These are phyloP conservation scores for Saccharomycopsis sp. DNA, from an alignment of 805 yeast genomes.

Conservation along the genomic window DNA sequence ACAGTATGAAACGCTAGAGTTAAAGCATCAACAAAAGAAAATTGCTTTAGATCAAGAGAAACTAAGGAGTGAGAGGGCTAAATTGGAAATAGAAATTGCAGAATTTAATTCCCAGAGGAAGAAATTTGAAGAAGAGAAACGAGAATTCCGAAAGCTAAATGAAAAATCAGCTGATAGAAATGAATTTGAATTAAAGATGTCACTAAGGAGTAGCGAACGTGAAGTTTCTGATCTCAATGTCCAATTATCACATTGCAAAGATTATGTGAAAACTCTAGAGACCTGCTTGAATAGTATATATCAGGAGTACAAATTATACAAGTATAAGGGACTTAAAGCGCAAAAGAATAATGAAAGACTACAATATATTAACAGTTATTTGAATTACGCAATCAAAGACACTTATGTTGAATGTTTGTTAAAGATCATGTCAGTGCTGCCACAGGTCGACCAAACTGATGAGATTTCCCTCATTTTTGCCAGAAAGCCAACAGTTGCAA, in stretches of 20 bases:
- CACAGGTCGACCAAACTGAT: not conserved
- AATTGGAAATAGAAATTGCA: slow-evolving; percentile 1
- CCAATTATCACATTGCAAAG: slow-evolving; percentile 1
- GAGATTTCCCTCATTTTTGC: no score
- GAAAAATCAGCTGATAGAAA: slow-evolving; percentile 1
- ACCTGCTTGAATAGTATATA: slow-evolving; percentile 1
- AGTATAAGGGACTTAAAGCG: not conserved
- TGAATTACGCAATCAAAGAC: slow-evolving; percentile 7
- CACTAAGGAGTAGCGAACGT: not conserved
- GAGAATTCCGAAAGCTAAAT: slow-evolving; percentile 1
- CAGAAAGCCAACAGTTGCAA: not conserved
- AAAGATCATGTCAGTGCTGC: not conserved
- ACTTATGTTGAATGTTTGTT: slow-evolving; percentile 8
- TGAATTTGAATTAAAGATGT: not conserved
- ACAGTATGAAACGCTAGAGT: slow-evolving; percentile 6
- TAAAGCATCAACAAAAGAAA: slow-evolving; percentile 2
- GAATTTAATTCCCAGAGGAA: slow-evolving; percentile 2
- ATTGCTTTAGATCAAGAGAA: not conserved
- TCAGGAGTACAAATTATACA: not conserved
- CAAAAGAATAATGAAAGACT: not conserved
- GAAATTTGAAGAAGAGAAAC: not conserved
- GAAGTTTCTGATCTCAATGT: not conserved
- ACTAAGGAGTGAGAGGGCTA: not conserved
- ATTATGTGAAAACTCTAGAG: slow-evolving; percentile 7
- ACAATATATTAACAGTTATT: slow-evolving; percentile 3